Evolutionary conservation across 176 grass and related monocot species (phyloP).

Genomic region (Triticum dicoccoides): DNA sequence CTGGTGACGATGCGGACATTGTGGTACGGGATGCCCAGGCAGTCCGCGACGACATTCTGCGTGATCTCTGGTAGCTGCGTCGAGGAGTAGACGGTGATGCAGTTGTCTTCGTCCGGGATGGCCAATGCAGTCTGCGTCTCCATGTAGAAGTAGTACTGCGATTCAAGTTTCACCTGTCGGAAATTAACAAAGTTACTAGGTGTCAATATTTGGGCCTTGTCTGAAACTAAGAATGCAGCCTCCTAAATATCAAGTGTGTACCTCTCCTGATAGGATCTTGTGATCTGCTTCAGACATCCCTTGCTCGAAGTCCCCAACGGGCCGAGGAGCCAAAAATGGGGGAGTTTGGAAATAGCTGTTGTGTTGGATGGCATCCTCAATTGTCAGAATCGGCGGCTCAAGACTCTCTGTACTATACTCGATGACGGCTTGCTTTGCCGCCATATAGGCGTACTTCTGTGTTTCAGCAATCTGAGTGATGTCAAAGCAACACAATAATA

Average conservation of each 20-base stretch:
- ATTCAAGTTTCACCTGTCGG: constrained; percentile 70
- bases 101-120: constrained; percentile 85
- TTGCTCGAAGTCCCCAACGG: constrained; percentile 62
- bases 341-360: constrained; percentile 54
- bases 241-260: background rate
- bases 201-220: background rate
- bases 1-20: constrained; percentile 82
- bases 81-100: constrained; percentile 60
- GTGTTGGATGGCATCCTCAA: constrained; percentile 66
- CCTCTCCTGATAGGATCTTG: constrained; percentile 73
- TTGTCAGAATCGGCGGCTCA: constrained; percentile 67
- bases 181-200: background rate
- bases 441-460: constrained; percentile 82
- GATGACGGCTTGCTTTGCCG: constrained; percentile 61
- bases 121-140: constrained; percentile 64
- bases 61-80: constrained; percentile 42
- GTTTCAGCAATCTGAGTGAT: constrained; percentile 67
- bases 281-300: constrained; percentile 92
- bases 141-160: constrained; percentile 88
- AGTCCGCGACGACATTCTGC: constrained; percentile 50
- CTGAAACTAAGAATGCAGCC: background rate
- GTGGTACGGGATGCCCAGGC: constrained; percentile 63
- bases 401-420: constrained; percentile 67
- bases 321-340: constrained; percentile 44
- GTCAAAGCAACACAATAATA: constrained; percentile 7